A percentile compares a stretch with the other conserved stretches of the same genome.
phyloP scores from a whole-genome alignment of 228 moss, liverwort and hornwort genomes.

The Sphagnum magellanicum region DNA sequence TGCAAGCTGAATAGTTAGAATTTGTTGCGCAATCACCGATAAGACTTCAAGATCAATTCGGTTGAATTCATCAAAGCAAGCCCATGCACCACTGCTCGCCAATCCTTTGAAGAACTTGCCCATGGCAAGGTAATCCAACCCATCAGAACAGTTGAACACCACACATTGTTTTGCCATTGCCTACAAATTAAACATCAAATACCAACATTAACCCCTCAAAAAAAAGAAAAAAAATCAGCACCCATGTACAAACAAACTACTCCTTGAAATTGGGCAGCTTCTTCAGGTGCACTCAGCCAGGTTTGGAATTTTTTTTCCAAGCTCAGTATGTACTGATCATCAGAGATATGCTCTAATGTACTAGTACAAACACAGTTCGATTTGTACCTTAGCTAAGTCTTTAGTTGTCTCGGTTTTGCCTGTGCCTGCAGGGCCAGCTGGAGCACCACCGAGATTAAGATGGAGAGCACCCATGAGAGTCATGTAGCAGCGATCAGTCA shows the following conservation, averaged over 20 bases:
- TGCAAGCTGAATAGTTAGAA: constrained; percentile 81
- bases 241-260: no score
- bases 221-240: background rate
- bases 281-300: no score
- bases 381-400: constrained; percentile 62
- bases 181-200: constrained; percentile 13
- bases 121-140: constrained; percentile 85
- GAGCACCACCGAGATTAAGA: constrained; percentile 80
- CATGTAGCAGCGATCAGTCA: constrained; percentile 92
- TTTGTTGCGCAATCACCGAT: constrained; percentile 84
- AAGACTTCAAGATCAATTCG: constrained; percentile 82
- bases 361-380: no score
- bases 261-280: no score
- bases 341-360: no score
- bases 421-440: constrained; percentile 82
- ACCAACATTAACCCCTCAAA: background rate
- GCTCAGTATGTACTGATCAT: no score
- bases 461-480: constrained; percentile 91
- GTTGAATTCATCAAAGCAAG: constrained; percentile 92
- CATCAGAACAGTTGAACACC: constrained; percentile 89
- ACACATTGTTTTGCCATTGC: constrained; percentile 91
- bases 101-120: constrained; percentile 92
- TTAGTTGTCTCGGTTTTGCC: constrained; percentile 88
- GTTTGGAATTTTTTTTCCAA: no score
- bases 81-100: constrained; percentile 91